Conservation (phyloP, 2,329 filamentous ascomycete species). For the Emydomyces testavorans region DNA sequence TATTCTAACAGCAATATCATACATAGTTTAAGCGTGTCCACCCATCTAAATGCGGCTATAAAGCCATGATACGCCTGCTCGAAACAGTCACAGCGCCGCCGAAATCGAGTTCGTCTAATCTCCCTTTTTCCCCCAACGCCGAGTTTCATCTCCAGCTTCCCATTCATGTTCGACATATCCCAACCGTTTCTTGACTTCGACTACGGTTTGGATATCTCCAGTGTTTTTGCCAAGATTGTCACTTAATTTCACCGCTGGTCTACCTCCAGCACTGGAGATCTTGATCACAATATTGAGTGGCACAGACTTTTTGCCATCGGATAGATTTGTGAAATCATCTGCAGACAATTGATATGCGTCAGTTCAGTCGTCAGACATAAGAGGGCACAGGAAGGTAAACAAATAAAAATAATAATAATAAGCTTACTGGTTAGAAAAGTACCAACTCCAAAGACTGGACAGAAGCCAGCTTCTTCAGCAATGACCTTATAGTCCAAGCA, state of each 20-base stretch:
- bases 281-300: conserved; percentile 98
- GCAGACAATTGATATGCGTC: not conserved
- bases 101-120: no score
- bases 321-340: conserved; percentile 71
- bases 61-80: not conserved
- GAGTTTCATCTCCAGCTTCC: conserved; percentile 71
- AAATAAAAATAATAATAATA: not conserved
- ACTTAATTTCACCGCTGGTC: conserved; percentile 81
- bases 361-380: not conserved
- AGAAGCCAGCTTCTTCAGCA: conserved; percentile 68
- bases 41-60: not conserved
- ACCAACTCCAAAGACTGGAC: conserved; percentile 82
- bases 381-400: not conserved
- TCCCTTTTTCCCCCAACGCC: conserved; percentile 54
- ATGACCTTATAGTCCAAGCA: conserved; percentile 83
- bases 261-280: conserved; percentile 69
- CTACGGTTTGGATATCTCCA: conserved; percentile 66
- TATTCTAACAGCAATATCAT: not conserved
- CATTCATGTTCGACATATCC: conserved; percentile 80
- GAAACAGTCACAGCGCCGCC: not conserved
- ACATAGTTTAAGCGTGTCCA: not conserved
- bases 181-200: conserved; percentile 70
- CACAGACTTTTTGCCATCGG: conserved; percentile 67
- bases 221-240: conserved; percentile 92
- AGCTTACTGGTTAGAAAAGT: conserved; percentile 74